Evolutionary conservation across 768 basidiomycete genomes (phyloP).

Genomic region (Phaffia tasmanica): DNA sequence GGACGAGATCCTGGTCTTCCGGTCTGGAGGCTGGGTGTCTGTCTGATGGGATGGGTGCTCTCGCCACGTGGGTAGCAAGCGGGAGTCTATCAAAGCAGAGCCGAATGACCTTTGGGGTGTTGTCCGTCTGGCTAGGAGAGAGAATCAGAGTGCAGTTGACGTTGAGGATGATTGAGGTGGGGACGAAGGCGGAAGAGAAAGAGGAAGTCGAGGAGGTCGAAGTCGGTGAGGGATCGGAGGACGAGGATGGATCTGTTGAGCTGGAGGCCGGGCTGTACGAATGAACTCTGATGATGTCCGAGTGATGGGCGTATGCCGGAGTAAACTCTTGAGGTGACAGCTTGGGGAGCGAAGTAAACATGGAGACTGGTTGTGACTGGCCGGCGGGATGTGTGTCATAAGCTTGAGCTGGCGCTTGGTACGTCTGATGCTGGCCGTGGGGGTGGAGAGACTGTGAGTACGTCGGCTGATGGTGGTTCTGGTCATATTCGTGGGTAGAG

Average conservation of each 20-base stretch:
- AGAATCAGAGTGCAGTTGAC: conserved; percentile 20
- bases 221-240: background rate
- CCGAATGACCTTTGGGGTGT: conserved; percentile 18
- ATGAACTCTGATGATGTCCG: conserved; percentile 17
- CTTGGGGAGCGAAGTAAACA: conserved; percentile 2
- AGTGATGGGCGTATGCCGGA: conserved; percentile 15
- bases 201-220: conserved; percentile 7
- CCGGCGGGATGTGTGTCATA: too few species aligned
- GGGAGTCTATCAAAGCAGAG: conserved; percentile 19
- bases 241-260: background rate
- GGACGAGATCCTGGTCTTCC: conserved; percentile 16
- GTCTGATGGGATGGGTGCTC: background rate
- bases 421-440: too few species aligned
- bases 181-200: background rate
- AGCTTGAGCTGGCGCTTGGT: too few species aligned
- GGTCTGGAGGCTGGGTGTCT: background rate
- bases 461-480: too few species aligned
- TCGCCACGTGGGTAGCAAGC: conserved; percentile 15
- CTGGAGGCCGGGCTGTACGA: conserved; percentile 5
- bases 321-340: background rate
- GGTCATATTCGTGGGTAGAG: too few species aligned
- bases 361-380: background rate
- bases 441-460: too few species aligned
- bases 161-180: too few species aligned
- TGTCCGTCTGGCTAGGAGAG: background rate